phyloP scores from a whole-genome alignment of 1,139 yeast species.

The Eremothecium cymbalariae region DNA sequence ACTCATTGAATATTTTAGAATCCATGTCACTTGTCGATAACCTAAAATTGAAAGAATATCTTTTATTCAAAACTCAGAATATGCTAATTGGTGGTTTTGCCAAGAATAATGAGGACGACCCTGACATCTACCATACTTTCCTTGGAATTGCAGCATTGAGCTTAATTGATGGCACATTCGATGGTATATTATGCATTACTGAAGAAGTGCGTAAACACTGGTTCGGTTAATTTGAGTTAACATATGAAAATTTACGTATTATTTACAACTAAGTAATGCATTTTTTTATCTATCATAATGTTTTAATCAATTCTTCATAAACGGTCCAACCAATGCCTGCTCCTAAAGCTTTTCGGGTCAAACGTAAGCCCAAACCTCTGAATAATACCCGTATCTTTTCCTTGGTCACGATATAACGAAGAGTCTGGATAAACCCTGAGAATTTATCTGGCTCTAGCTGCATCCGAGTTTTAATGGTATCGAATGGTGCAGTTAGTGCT shows the following conservation, averaged over 20 bases:
- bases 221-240: background rate
- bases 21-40: constrained; percentile 34
- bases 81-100: constrained; percentile 70
- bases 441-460: constrained; percentile 54
- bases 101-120: constrained; percentile 53
- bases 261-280: no score
- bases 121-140: constrained; percentile 66
- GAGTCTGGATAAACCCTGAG: constrained; percentile 36
- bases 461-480: constrained; percentile 85
- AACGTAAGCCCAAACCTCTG: constrained; percentile 73
- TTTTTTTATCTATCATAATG: constrained; percentile 16
- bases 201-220: background rate
- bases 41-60: constrained; percentile 37
- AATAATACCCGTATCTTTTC: constrained; percentile 62
- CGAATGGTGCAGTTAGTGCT: constrained; percentile 87
- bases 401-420: constrained; percentile 37
- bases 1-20: constrained; percentile 41
- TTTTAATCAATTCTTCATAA: constrained; percentile 74
- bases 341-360: constrained; percentile 78
- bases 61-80: constrained; percentile 58
- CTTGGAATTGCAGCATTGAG: constrained; percentile 53
- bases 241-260: background rate
- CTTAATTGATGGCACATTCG: constrained; percentile 33
- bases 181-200: constrained; percentile 29
- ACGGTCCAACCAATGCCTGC: constrained; percentile 97